These are phyloP conservation scores for Crotalaria pallida DNA, from an alignment of 306 rosid genomes.

Conservation along the genomic window DNA sequence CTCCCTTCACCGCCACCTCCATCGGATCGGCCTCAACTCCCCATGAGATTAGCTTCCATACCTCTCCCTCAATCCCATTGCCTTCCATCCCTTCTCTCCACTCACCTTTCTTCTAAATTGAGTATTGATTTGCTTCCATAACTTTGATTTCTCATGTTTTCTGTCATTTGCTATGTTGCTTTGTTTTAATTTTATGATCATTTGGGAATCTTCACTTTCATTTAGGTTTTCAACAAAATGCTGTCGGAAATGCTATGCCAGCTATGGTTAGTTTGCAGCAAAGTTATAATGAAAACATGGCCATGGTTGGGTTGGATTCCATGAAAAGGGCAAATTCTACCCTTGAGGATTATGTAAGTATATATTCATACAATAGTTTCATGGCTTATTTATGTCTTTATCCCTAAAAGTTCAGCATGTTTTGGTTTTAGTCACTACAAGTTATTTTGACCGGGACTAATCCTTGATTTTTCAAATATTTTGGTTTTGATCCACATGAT, in stretches of 20 bases:
- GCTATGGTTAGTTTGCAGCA: slow-evolving; percentile 13
- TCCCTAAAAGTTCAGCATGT: no score
- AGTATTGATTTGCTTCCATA: not conserved
- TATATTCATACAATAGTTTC: not conserved
- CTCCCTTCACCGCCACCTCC: no score
- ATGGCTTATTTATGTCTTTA: no score
- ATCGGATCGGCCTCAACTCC: no score
- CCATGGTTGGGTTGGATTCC: slow-evolving; percentile 67
- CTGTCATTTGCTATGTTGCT: slow-evolving; percentile 7
- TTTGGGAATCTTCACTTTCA: slow-evolving; percentile 3
- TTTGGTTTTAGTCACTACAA: no score
- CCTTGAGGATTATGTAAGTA: slow-evolving; percentile 90
- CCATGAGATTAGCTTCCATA: no score
- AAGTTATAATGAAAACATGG: slow-evolving; percentile 32
- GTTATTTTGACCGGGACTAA: no score
- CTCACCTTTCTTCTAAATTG: no score
- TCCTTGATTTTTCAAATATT: no score
- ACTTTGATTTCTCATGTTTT: not conserved
- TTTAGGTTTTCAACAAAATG: slow-evolving; percentile 41
- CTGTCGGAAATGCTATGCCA: slow-evolving; percentile 24
- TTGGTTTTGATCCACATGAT: no score
- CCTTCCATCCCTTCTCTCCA: no score
- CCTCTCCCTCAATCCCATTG: no score
- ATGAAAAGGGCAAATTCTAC: slow-evolving; percentile 88
- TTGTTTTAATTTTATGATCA: not conserved